Conservation (phyloP, 106 monocot species). For the Platanthera guangdongensis region DNA sequence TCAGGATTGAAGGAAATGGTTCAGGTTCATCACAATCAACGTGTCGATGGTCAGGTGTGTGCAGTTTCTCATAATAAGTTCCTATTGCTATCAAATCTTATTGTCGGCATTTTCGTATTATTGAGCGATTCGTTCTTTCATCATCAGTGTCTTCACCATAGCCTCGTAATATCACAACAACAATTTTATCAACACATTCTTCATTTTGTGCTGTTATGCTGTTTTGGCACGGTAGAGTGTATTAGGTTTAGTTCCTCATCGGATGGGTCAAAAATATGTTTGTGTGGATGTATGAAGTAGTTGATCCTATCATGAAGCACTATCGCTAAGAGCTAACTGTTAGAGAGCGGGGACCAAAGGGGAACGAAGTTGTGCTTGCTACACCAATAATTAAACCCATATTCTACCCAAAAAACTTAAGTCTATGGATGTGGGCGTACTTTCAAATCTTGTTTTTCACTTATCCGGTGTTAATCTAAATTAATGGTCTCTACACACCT, state of each 20-base stretch:
- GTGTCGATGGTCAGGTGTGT: constrained; percentile 31
- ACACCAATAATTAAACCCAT: too few species aligned
- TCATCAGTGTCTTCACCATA: too few species aligned
- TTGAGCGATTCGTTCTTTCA: not conserved
- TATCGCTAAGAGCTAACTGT: not conserved
- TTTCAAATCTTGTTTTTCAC: too few species aligned
- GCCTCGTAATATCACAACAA: too few species aligned
- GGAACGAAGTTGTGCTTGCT: too few species aligned
- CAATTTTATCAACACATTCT: too few species aligned
- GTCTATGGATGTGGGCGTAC: too few species aligned
- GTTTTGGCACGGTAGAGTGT: not conserved
- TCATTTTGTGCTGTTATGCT: too few species aligned
- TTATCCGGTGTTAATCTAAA: too few species aligned
- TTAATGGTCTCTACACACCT: too few species aligned
- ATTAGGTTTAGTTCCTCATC: not conserved
- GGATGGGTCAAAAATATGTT: not conserved
- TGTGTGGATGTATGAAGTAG: not conserved
- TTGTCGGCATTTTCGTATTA: not conserved
- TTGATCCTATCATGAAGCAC: not conserved
- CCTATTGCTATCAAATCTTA: not conserved
- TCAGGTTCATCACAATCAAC: constrained; percentile 42
- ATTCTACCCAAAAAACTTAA: too few species aligned
- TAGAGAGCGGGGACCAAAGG: too few species aligned
- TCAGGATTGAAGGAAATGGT: constrained; percentile 63
- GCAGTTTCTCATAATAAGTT: not conserved